Conservation (phyloP, 2,329 filamentous ascomycete species). For the Aspergillus oerlinghausenensis region DNA sequence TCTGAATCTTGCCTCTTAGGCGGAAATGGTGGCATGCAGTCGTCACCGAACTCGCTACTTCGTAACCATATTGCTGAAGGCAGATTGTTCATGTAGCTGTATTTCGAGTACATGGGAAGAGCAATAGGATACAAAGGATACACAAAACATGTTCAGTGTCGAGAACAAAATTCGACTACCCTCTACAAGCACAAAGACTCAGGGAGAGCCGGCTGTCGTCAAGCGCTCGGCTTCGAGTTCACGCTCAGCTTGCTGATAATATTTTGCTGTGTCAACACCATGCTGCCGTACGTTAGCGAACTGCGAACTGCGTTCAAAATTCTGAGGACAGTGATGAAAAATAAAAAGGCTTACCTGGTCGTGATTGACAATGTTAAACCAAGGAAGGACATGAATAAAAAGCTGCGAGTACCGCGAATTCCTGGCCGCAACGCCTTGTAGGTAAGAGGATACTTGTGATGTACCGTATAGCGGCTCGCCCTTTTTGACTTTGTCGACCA, state of each 20-base stretch:
- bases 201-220: slow-evolving; percentile 26
- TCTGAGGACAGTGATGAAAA: not conserved
- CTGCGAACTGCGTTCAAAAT: slow-evolving; percentile 4
- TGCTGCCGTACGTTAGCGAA: slow-evolving; percentile 53
- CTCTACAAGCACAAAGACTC: slow-evolving; percentile 9
- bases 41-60: not conserved
- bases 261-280: slow-evolving; percentile 96
- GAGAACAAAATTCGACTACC: slow-evolving; percentile 8
- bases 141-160: slow-evolving; percentile 3
- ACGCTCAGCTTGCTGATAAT: slow-evolving; percentile 90
- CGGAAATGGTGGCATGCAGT: not conserved
- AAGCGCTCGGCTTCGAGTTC: slow-evolving; percentile 77
- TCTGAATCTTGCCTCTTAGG: not conserved
- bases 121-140: slow-evolving; percentile 22
- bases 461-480: slow-evolving; percentile 86
- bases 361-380: slow-evolving; percentile 99
- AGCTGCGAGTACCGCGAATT: slow-evolving; percentile 89
- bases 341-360: slow-evolving; percentile 51
- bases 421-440: slow-evolving; percentile 87
- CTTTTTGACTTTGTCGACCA: slow-evolving; percentile 93
- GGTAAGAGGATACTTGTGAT: slow-evolving; percentile 72
- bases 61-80: not conserved
- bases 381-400: slow-evolving; percentile 79
- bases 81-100: not conserved
- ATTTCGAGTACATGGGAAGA: slow-evolving; percentile 1